Base-by-base conservation (phyloP, 192 early-diverging fungal species). In the Entomortierella chlamydospora region DNA sequence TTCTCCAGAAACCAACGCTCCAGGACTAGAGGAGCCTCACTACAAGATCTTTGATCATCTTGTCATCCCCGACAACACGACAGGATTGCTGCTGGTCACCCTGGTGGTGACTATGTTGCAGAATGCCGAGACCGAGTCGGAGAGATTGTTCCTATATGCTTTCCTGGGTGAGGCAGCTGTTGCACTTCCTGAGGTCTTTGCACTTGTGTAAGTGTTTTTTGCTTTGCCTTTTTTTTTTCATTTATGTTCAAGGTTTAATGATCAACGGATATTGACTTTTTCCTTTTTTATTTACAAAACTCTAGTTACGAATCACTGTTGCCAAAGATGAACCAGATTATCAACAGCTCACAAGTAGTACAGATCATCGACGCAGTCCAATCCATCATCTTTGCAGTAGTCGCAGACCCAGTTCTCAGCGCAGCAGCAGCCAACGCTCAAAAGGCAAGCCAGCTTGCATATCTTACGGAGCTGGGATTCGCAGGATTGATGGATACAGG, bases 141-240 rank as follows among this genome's bases (percentile, higher is more conserved):
- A 95, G 84, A 80, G 86, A 18, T 53, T 91, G 37, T 93, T 91
- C 68, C 81, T 95, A 22, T 95, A 95, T 59, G 90, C 89, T 3
- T 88, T 93, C 72, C 72, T 95, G 23, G 88, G 92, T 34, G 93
- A 95, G 78, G 90, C 90, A 58, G 89, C 94, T 2, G 73, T 85
- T 20, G 79, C 87, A 13, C 83, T 89, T 22, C 94, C 93, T n/a
- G 89, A 94, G 52, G 86, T 91, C 30, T 91, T 95, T 81, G 72
- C 85, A 11, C 68, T 93, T 23, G 82, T 95, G 88, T 94, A 89
- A 89, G 89, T 87, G n/a, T n/a, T n/a, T n/a, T 34, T 56, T 57
- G 20, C 59, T 22, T 23, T 45, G 50, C 10, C 55, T 6, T 31
- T 61, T 22, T 23, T 45, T 61, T 23, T 68, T 6, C 15, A 4